Percentiles rank a stretch among this genome's conserved stretches.
phyloP scores from a whole-genome alignment of 306 rosid species.

The Acacia melanoxylon region DNA sequence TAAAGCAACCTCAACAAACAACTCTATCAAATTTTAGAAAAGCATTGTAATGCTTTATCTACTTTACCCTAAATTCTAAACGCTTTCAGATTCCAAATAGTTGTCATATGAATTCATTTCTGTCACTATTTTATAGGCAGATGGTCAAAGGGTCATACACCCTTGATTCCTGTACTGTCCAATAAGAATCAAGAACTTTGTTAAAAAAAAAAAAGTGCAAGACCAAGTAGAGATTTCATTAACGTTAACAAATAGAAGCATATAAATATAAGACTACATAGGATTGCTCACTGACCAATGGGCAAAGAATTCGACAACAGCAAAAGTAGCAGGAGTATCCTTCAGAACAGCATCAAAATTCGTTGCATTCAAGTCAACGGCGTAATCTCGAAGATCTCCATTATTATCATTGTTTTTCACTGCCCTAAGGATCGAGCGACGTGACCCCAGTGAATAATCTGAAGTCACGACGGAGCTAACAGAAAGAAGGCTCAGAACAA shows the following conservation, averaged over 20 bases:
- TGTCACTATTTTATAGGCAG: not conserved
- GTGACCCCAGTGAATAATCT: slow-evolving; percentile 44
- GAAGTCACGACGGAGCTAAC: slow-evolving; percentile 39
- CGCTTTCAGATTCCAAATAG: not conserved
- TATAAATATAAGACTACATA: not conserved
- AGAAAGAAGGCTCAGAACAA: slow-evolving; percentile 44
- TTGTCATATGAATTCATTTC: not conserved
- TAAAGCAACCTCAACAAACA: slow-evolving; percentile 11
- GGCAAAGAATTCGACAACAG: slow-evolving; percentile 87
- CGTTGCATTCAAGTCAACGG: slow-evolving; percentile 71
- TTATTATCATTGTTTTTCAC: slow-evolving; percentile 29
- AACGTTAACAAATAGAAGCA: not conserved
- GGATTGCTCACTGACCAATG: slow-evolving; percentile 60
- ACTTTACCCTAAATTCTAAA: not conserved
- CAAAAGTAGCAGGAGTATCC: slow-evolving; percentile 77
- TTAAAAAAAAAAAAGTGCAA: not conserved
- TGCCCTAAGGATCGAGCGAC: slow-evolving; percentile 70
- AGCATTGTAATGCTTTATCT: not conserved
- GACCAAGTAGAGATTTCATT: slow-evolving; percentile 4
- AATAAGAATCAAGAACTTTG: not conserved
- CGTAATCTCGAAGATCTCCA: slow-evolving; percentile 61
- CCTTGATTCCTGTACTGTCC: not conserved
- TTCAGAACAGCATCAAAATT: slow-evolving; percentile 70
- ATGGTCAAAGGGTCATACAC: not conserved
- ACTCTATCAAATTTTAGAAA: slow-evolving; percentile 11